These are phyloP conservation scores for Myxozyma neglecta DNA, from an alignment of 805 yeast species.

Conservation along the genomic window DNA sequence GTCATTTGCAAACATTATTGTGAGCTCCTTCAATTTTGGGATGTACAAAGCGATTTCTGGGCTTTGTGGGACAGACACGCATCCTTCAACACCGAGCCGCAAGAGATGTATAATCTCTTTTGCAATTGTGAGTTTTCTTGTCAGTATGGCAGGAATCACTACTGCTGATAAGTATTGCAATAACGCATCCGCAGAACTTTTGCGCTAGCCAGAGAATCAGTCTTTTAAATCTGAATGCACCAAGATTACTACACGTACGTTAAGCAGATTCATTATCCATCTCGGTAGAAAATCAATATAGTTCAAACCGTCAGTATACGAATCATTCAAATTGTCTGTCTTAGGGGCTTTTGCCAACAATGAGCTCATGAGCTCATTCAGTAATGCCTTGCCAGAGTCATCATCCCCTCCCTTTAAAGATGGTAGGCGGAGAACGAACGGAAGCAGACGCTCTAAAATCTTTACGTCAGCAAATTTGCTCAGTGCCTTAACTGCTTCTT, in stretches of 20 bases:
- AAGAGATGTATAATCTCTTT: constrained; percentile 8
- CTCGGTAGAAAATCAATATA: constrained; percentile 13
- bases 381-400: background rate
- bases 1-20: background rate
- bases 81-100: constrained; percentile 25
- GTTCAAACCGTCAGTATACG: background rate
- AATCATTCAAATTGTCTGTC: background rate
- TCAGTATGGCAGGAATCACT: constrained; percentile 21
- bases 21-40: constrained; percentile 21
- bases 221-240: background rate
- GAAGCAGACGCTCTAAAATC: background rate
- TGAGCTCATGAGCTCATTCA: constrained; percentile 17
- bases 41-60: constrained; percentile 23
- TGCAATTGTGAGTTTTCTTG: background rate
- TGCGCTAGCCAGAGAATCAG: constrained; percentile 7
- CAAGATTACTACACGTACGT: constrained; percentile 5
- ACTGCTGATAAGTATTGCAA: constrained; percentile 15
- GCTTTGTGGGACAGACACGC: constrained; percentile 19
- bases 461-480: background rate
- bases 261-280: constrained; percentile 21
- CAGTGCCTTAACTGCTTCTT: constrained; percentile 8
- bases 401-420: constrained; percentile 8
- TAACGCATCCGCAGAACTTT: constrained; percentile 16
- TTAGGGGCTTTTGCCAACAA: constrained; percentile 17
- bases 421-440: constrained; percentile 5